A percentile compares a stretch with the other conserved stretches of the same genome.
phyloP scores from a whole-genome alignment of 495 filamentous ascomycete species.

The Neurospora hispaniola region DNA sequence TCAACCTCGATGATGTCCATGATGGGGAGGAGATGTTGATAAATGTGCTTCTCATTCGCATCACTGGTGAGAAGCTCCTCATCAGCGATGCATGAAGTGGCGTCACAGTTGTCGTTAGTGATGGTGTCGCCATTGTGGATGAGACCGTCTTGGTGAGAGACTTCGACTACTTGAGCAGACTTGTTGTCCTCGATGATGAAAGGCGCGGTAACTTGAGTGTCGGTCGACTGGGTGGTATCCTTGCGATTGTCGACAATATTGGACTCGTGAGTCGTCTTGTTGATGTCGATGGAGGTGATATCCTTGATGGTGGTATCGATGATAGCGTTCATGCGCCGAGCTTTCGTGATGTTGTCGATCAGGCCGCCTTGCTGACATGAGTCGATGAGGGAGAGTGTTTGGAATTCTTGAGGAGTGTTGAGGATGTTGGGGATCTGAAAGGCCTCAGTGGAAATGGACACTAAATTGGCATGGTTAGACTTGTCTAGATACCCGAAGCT shows the following conservation, averaged over 20 bases:
- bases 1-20: neutral
- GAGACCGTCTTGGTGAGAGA: neutral
- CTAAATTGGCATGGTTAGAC: neutral
- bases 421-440: neutral
- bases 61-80: neutral
- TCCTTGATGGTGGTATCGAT: neutral
- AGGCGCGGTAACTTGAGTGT: neutral
- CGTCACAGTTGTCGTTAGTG: neutral
- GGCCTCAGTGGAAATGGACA: neutral
- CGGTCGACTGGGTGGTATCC: neutral
- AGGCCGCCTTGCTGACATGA: neutral
- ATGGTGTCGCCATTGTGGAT: neutral
- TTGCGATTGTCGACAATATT: neutral
- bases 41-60: neutral
- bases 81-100: neutral
- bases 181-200: neutral
- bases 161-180: neutral
- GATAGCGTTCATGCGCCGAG: neutral
- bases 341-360: neutral
- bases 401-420: neutral
- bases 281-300: neutral
- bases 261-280: neutral
- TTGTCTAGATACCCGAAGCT: neutral
- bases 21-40: neutral
- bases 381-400: neutral